A percentile compares a stretch with the other conserved stretches of the same genome.
These are phyloP conservation scores for Phlebiopsis flavidoalba DNA, from an alignment of 768 basidiomycete genomes.

Conservation along the genomic window DNA sequence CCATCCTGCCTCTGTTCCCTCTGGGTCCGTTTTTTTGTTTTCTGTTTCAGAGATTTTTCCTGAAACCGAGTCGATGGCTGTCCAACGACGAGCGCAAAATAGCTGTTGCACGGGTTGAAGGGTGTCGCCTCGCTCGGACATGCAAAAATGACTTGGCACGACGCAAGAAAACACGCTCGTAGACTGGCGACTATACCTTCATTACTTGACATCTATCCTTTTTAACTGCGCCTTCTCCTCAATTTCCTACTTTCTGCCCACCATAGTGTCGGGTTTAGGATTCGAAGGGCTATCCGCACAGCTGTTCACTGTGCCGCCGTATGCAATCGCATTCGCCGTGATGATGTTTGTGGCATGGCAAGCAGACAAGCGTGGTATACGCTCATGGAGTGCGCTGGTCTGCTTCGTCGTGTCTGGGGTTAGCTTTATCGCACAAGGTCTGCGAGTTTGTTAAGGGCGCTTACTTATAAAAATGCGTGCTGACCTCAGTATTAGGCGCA, in stretches of 20 bases:
- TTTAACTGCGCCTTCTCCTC: conserved; percentile 39
- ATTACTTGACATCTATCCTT: conserved; percentile 38
- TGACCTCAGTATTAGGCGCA: not conserved
- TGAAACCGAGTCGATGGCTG: conserved; percentile 35
- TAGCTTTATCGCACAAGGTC: conserved; percentile 19
- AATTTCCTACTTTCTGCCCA: conserved; percentile 57
- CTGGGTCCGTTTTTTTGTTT: conserved; percentile 24
- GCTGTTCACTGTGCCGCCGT: conserved; percentile 54
- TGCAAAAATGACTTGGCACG: conserved; percentile 31
- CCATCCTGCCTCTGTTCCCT: conserved; percentile 34
- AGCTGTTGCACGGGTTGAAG: conserved; percentile 35
- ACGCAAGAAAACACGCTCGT: conserved; percentile 30
- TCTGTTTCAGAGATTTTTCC: not conserved
- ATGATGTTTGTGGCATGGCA: conserved; percentile 18
- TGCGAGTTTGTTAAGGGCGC: not conserved
- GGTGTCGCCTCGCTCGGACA: conserved; percentile 33
- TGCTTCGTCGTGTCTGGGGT: conserved; percentile 16
- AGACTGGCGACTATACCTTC: conserved; percentile 34
- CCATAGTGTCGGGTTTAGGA: conserved; percentile 61
- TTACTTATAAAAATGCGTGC: not conserved
- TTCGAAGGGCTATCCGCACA: conserved; percentile 50
- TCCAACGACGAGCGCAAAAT: conserved; percentile 37
- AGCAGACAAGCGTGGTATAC: conserved; percentile 16
- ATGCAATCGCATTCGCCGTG: conserved; percentile 29
- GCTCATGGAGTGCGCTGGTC: conserved; percentile 14